Base-by-base conservation (phyloP, 202 grass and related monocot species). In the Hordeum pubiflorum region DNA sequence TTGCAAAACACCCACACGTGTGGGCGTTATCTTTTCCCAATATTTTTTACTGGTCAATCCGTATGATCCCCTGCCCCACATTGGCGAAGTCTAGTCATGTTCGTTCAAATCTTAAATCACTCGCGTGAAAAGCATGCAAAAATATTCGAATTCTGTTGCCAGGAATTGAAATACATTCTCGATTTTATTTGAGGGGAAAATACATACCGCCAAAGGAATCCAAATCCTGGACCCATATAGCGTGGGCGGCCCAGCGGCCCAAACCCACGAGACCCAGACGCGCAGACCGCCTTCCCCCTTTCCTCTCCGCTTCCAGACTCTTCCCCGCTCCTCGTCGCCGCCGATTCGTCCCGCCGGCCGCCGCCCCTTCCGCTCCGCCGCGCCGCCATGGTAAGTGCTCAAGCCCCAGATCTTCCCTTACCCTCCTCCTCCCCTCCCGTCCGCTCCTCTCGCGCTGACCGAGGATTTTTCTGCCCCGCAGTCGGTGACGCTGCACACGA, bases 401-500 rank as follows among this genome's bases (percentile, higher is more conserved):
- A 27, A 14, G 0, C 14, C 56, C 38, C 22, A 18, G 34, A 10
- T 11, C 40, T 3, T 37, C 39, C 40, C 1, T 2, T 0, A 21
- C 15, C 15, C 66, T 0, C 3, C 17, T 55, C 33, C 0, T 3
- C 2, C 66, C 24, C 10, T 18, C n/a, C 4, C n/a, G 3, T 55
- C 6, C 1, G 11, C 39, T 32, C 31, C 31, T 32, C 71, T 58
- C 58, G 6, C 20, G 0, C 77, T 69, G 10, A 85, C 78, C 18
- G 18, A 39, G 22, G 29, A 64, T 64, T 64, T 37, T 9, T n/a
- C 22, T 11, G 31, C 3, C 31, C 31, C 0, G 72, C 70, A 98
- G 95, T 95, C 92, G 58, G 92, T 95, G 78, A 98, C 95, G 72
- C 90, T 98, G 72, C 95, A 98, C 87, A 98, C 95, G 44, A 98